A percentile compares a stretch with the other conserved stretches of the same genome.
Evolutionary conservation across 116 monocot species (phyloP).

Genomic region (Iris pallida): DNA sequence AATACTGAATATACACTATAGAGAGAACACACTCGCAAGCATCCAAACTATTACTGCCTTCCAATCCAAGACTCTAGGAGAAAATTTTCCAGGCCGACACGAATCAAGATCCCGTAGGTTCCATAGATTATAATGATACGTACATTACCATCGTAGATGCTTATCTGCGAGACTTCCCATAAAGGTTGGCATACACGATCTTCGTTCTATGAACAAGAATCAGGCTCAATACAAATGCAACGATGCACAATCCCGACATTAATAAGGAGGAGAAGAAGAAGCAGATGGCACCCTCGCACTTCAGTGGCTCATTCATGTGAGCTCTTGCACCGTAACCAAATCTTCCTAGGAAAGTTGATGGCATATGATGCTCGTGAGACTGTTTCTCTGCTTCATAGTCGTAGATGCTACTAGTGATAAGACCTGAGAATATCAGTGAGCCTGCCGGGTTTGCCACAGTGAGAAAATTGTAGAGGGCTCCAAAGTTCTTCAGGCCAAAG

Average conservation of each 20-base stretch:
- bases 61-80: too few relatives aligned
- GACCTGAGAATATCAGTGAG: constrained; percentile 25
- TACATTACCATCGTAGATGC: neutral
- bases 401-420: constrained; percentile 29
- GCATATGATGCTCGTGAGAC: neutral
- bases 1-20: too few relatives aligned
- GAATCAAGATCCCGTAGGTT: too few relatives aligned
- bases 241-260: constrained; percentile 31
- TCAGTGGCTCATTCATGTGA: neutral
- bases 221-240: constrained; percentile 26
- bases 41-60: too few relatives aligned
- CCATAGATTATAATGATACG: too few relatives aligned
- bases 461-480: constrained; percentile 29
- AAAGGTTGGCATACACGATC: constrained; percentile 30
- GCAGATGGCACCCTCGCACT: constrained; percentile 32
- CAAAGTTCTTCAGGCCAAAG: constrained; percentile 21
- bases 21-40: too few relatives aligned
- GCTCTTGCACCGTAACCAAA: neutral
- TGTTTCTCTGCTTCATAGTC: constrained; percentile 36
- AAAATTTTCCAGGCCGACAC: too few relatives aligned
- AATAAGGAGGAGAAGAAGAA: constrained; percentile 38
- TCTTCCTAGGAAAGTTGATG: neutral
- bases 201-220: constrained; percentile 31
- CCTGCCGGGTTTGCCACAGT: constrained; percentile 29
- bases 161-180: constrained; percentile 22